A percentile compares a stretch with the other conserved stretches of the same genome.
Conservation (phyloP, 1,284 basidiomycete genomes). For the Athelia psychrophila region DNA sequence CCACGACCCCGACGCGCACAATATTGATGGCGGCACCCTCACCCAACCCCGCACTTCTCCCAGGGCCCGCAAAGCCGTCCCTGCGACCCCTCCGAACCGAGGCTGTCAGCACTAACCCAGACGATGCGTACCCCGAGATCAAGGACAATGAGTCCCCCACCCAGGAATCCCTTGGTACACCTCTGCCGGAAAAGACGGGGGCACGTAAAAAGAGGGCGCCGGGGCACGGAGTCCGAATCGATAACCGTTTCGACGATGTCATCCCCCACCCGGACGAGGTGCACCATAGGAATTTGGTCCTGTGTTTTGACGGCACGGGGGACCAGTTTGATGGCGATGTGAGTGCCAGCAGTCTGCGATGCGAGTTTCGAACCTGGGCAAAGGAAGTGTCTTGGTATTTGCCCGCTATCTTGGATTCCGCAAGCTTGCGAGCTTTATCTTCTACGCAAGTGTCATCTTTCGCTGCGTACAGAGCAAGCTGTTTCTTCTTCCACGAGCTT, state of each 20-base stretch:
- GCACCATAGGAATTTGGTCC: slow-evolving; percentile 38
- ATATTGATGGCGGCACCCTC: neutral
- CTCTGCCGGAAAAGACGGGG: too few relatives aligned
- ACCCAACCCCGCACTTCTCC: neutral
- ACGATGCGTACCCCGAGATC: neutral
- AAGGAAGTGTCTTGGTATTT: too few relatives aligned
- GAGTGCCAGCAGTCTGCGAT: slow-evolving; percentile 19
- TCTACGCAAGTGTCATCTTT: neutral
- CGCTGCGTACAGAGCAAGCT: too few relatives aligned
- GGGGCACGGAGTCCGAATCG: neutral
- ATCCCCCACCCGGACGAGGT: slow-evolving; percentile 25
- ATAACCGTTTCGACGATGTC: slow-evolving; percentile 17
- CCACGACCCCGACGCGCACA: too few relatives aligned
- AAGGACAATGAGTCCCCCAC: neutral
- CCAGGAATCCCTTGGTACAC: too few relatives aligned
- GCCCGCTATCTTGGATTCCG: too few relatives aligned
- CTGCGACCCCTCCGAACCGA: neutral
- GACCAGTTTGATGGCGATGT: slow-evolving; percentile 56
- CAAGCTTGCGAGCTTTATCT: too few relatives aligned
- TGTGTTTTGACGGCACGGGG: slow-evolving; percentile 57
- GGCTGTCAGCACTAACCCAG: too few relatives aligned
- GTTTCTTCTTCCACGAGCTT: too few relatives aligned
- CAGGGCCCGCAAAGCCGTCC: neutral
- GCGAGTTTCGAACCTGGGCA: too few relatives aligned
- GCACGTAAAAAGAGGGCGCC: too few relatives aligned